Percentiles rank a stretch among this genome's conserved stretches.
These are phyloP conservation scores for Bruguiera sexangula DNA, from an alignment of 345 rosid species.

Conservation along the genomic window DNA sequence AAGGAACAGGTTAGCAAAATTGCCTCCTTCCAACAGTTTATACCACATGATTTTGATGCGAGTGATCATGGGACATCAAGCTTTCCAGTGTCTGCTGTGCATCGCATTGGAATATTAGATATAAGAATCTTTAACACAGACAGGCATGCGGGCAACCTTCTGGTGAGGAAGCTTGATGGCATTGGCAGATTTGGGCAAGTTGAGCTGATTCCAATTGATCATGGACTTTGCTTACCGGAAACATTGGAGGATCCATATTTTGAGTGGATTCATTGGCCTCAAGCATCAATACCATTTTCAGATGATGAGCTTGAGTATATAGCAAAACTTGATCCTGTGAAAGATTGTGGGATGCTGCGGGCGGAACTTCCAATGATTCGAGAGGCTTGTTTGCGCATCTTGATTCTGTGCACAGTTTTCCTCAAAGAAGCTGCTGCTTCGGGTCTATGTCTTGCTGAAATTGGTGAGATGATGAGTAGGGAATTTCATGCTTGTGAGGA, in stretches of 20 bases:
- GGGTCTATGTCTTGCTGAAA: slow-evolving; percentile 89
- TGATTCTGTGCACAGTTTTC: slow-evolving; percentile 77
- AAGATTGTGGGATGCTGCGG: slow-evolving; percentile 75
- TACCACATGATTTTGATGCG: slow-evolving; percentile 93
- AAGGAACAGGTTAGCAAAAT: slow-evolving; percentile 85
- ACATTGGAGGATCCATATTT: slow-evolving; percentile 97
- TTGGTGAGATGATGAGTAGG: slow-evolving; percentile 99
- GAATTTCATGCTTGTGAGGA: slow-evolving; percentile 81
- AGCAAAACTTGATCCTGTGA: slow-evolving; percentile 51
- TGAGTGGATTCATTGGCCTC: slow-evolving; percentile 99
- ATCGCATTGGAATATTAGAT: slow-evolving; percentile 88
- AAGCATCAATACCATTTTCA: slow-evolving; percentile 94
- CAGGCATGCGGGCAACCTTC: slow-evolving; percentile 94
- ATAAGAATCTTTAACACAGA: slow-evolving; percentile 90
- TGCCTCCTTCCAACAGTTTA: slow-evolving; percentile 91
- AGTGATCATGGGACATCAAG: slow-evolving; percentile 97
- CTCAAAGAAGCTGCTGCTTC: slow-evolving; percentile 78
- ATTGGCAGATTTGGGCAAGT: slow-evolving; percentile 72
- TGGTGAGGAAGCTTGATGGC: slow-evolving; percentile 75
- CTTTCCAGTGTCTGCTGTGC: slow-evolving; percentile 88
- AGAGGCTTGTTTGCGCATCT: slow-evolving; percentile 81
- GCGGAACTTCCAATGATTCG: slow-evolving; percentile 90
- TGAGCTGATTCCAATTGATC: slow-evolving; percentile 94
- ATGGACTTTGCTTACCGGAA: slow-evolving; percentile 96
- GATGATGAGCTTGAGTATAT: slow-evolving; percentile 93